Evolutionary conservation across 148 eudicot genomes (phyloP), one percentile per base, ranked within the genome.

Genomic region (Cornus florida): DNA sequence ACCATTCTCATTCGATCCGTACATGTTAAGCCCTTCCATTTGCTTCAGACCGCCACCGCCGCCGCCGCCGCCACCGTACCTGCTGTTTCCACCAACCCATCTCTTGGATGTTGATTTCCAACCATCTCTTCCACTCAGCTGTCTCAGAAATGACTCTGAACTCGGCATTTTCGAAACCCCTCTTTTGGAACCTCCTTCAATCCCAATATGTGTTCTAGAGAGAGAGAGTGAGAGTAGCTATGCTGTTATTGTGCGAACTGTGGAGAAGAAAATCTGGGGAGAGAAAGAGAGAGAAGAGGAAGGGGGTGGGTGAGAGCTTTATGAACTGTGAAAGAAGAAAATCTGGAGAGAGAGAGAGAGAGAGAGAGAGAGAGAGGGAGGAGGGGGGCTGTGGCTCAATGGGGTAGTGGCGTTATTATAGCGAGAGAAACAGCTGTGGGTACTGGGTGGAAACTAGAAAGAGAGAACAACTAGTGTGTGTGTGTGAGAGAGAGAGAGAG

Each of bases 121-220:
- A 0, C 83, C 87, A 74, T 86, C 93, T 78, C 85, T 90, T 59
- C 78, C 79, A 53, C 98, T 94, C 13, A 94, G 81, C 79, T 94
- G 98, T 86, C 98, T 87, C 62, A 94, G 28, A 72, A 92, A 81
- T 78, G 95, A 85, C 17, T 87, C 92, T 76, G 92, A 77, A 32
- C 83, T 91, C 35, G 88, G 78, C 97, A 93, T 89, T 79, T 80
- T 83, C 31, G 69, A 7, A 20, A 75, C 12, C 43, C 60, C 19
- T 14, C 39, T 19, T 13, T 46, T 39, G 2, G 6, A 6, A 6
- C 46, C 24, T 60, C 11, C 14, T 38, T 32, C 57, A 48, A 35
- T 73, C 64, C n/a, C 20, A 20, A 62, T 62, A 4, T 62, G 16
- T 43, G 46, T 48, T 33, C 39, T 35, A 71, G 32, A 6, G 71